Base-by-base conservation (phyloP, 2,329 filamentous ascomycete genomes). In the Fusarium abutilonis region DNA sequence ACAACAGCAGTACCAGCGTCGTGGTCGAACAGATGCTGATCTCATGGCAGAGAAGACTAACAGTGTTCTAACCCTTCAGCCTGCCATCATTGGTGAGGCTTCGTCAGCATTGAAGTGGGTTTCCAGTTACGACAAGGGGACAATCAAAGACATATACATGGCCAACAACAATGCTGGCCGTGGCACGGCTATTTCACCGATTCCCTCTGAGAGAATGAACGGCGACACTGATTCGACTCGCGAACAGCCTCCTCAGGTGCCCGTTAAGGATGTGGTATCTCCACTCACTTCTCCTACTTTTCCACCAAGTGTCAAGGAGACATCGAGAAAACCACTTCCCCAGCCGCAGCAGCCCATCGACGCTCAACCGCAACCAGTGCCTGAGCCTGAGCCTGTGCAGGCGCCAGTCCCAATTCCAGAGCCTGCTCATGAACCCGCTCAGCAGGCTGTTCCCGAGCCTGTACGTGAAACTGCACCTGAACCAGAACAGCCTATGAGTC, bases 91-190 rank as follows among this genome's bases (percentile, higher is more conserved):
- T 70, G 92, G 83, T 49, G 95, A 97, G 74, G 94, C 93, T 15
- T 95, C 91, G 9, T 91, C 93, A 21, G 95, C 95, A 1, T 89
- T 99, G 88, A 96, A 97, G 76, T 99, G 95, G 95, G 92, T 94
- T 29, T 94, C 84, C 75, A 93, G 93, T 70, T 98, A 97, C 73
- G 95, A 98, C 77, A 96, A 95, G 77, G 89, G 95, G 70, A 83
- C 89, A 8, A 89, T 96, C 61, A 88, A 93, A 50, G 88, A 92
- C 63, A 88, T 91, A n/a, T 98, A 98, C 75, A 82, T 98, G 47
- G 86, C 87, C 41, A 89, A 96, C 72, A 80, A 79, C 43, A 86
- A 83, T 64, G 88, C 90, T 38, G 93, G 93, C 19, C 90, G 86
- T 56, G 91, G 91, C 11, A 63, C 79, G 35, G 56, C 73, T 15